Percentiles rank a stretch among this genome's conserved stretches.
Conservation (phyloP, 768 basidiomycete genomes). For the Macrolepiota dolichaula region DNA sequence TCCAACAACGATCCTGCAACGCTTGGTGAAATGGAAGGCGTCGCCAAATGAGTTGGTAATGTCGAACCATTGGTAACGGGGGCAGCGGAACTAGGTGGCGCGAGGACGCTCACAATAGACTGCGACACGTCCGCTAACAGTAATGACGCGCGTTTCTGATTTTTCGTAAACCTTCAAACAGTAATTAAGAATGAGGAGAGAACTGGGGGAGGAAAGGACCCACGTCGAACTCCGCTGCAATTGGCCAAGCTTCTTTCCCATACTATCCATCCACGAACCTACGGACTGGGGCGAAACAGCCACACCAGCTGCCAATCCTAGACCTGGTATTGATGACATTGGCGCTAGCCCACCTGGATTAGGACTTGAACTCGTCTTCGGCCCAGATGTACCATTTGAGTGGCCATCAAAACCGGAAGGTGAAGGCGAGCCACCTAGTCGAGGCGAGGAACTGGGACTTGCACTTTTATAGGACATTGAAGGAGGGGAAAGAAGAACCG, state of each 20-base stretch:
- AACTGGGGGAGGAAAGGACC: conserved; percentile 22
- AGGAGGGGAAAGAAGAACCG: conserved; percentile 12
- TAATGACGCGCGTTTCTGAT: conserved; percentile 65
- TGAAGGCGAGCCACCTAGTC: neutral
- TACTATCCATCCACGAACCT: conserved; percentile 51
- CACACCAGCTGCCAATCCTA: conserved; percentile 26
- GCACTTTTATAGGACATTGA: neutral
- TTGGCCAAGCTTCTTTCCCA: conserved; percentile 61
- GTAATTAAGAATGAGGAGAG: neutral
- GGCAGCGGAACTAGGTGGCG: conserved; percentile 16
- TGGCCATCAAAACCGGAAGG: neutral
- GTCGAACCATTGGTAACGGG: neutral
- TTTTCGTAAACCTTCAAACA: conserved; percentile 53
- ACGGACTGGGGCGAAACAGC: conserved; percentile 13
- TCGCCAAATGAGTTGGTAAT: neutral
- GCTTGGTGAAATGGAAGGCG: conserved; percentile 14
- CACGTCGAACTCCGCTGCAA: conserved; percentile 53
- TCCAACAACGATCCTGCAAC: conserved; percentile 20
- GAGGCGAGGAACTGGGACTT: neutral
- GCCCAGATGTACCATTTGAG: neutral
- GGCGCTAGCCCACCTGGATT: conserved; percentile 25
- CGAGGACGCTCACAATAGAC: conserved; percentile 46
- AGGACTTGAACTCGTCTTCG: conserved; percentile 12
- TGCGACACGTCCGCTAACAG: conserved; percentile 65
- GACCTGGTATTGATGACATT: conserved; percentile 36